phyloP scores from a whole-genome alignment of 129 eudicot species.

The Silybum marianum region DNA sequence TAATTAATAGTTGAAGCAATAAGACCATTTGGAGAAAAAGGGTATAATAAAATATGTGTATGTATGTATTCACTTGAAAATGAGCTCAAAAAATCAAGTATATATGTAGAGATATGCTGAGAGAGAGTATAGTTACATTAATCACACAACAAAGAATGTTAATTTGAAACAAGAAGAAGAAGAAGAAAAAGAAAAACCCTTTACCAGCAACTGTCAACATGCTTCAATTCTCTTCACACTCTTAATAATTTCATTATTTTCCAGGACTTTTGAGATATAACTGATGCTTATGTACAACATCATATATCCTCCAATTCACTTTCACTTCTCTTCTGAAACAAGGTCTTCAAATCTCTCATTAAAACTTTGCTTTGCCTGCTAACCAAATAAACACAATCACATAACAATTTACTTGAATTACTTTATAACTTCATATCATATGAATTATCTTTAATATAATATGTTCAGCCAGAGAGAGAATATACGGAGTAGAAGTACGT shows the following conservation, averaged over 20 bases:
- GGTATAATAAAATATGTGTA: not conserved
- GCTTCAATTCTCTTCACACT: slow-evolving; percentile 31
- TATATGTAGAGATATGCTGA: not conserved
- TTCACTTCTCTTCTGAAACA: slow-evolving; percentile 32
- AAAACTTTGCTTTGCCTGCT: slow-evolving; percentile 31
- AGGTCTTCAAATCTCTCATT: slow-evolving; percentile 35
- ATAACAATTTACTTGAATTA: too few species aligned
- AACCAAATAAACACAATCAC: not conserved
- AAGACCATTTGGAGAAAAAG: not conserved
- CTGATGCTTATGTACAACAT: slow-evolving; percentile 23
- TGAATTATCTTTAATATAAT: not conserved
- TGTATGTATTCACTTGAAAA: slow-evolving; percentile 1
- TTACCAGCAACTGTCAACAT: slow-evolving; percentile 15
- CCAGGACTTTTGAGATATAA: not conserved
- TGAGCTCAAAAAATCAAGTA: not conserved
- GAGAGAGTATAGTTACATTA: slow-evolving; percentile 22
- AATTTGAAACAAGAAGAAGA: slow-evolving; percentile 16
- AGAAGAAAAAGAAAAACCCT: not conserved
- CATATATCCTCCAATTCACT: not conserved
- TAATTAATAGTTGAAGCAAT: not conserved
- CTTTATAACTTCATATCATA: too few species aligned
- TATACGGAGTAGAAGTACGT: not conserved
- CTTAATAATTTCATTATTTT: slow-evolving; percentile 2
- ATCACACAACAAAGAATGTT: slow-evolving; percentile 35
- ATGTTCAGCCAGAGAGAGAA: not conserved